Base-by-base conservation (phyloP, 352 stramenopile species). In the Phytophthora syringae region DNA sequence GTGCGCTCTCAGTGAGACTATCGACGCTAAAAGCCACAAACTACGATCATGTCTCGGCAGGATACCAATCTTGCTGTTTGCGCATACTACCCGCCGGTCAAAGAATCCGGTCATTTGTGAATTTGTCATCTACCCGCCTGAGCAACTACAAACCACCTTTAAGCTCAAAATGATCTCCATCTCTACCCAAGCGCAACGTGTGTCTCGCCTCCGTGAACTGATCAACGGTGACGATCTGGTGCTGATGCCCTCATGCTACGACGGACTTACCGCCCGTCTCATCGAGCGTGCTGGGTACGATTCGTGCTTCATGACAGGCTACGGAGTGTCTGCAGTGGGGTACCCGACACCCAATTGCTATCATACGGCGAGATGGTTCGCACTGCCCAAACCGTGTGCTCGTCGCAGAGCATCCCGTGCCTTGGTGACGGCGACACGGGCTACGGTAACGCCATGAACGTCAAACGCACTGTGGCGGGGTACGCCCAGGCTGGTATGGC, bases 271-370 rank as follows among this genome's bases (percentile, higher is more conserved):
- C 0, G 92, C 93, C 47, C 90, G 90, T 21, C 78, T 98, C 18
- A 84, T 98, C 16, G 83, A 94, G 44, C 78, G 84, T 25, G 83
- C 88, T n/a, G 89, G 86, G 12, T 98, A 97, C 68, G 74, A 93
- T 37, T 76, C 88, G 21, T 95, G 90, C 3, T 98, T 98, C 70
- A 97, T 98, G 91, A 96, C 90, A 34, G 94, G 92, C 36, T 98
- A 97, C 79, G 89, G 89, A 50, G 90, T 97, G 15, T 92, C 88
- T 36, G 93, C 85, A 18, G 80, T 74, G 89, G 94, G 9, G 92
- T 95, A 57, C 92, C 94, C 11, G 92, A 98, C 73, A 97, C 88
- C 22, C 90, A 18, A 76, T 58, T 89, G 30, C 45, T 90, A 15
- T 87, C 76, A 30, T 85, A 83, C 22, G 77, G 51, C 30, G 82